phyloP scores from a whole-genome alignment of 1,284 basidiomycete genomes.

The Cutaneotrichosporon cyanovorans region DNA sequence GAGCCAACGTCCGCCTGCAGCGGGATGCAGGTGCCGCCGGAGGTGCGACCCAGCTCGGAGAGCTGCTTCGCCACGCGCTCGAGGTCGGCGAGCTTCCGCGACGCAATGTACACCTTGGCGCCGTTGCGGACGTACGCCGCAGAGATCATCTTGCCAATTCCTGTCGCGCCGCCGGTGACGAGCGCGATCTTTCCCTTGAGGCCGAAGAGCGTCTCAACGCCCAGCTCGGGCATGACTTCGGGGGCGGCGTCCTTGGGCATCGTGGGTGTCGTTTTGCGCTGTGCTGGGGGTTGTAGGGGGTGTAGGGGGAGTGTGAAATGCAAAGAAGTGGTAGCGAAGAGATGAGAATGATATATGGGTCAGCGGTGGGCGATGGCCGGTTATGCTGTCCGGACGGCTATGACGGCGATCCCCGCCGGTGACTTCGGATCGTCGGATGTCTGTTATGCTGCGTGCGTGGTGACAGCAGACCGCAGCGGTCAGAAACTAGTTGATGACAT shows the following conservation, averaged over 20 bases:
- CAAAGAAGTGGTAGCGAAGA: too few species aligned
- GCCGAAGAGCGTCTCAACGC: conserved; percentile 15
- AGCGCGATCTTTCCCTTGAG: conserved; percentile 18
- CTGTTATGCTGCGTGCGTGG: too few species aligned
- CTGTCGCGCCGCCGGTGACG: conserved; percentile 20
- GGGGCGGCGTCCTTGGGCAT: conserved; percentile 22
- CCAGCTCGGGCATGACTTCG: conserved; percentile 19
- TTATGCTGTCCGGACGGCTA: too few species aligned
- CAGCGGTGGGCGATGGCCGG: too few species aligned
- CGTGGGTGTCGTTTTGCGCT: background rate
- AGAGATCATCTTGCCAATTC: conserved; percentile 22
- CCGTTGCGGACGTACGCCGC: conserved; percentile 25
- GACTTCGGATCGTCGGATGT: too few species aligned
- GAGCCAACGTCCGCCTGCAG: conserved; percentile 26
- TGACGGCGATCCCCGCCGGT: too few species aligned
- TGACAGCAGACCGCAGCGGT: too few species aligned
- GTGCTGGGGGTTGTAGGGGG: background rate
- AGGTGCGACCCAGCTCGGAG: conserved; percentile 7
- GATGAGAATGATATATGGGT: too few species aligned
- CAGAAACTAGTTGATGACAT: too few species aligned
- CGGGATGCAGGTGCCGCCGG: conserved; percentile 12
- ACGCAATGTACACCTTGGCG: conserved; percentile 28
- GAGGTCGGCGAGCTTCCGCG: conserved; percentile 19
- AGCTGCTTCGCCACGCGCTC: conserved; percentile 16
- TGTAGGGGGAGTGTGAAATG: too few species aligned